Conservation (phyloP, 345 rosid genomes). For the Toxicodendron radicans region DNA sequence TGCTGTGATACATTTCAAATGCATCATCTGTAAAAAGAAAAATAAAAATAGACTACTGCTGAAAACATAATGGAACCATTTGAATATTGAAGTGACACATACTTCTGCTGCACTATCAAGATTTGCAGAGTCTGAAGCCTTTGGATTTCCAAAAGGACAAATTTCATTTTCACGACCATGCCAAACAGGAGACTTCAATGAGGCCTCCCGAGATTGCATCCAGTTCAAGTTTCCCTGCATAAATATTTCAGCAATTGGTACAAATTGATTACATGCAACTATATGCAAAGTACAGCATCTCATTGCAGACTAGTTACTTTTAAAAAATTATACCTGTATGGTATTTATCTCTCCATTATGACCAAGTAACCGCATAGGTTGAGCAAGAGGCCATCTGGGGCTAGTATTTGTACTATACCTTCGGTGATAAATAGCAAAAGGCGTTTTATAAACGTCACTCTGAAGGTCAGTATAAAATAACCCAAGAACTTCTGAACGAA, state of each 20-base stretch:
- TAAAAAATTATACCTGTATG: constrained; percentile 63
- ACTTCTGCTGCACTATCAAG: constrained; percentile 99
- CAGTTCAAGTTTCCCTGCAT: constrained; percentile 95
- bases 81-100: constrained; percentile 28
- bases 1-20: not conserved
- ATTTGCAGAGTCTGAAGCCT: constrained; percentile 96
- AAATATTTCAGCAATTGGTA: constrained; percentile 6
- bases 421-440: constrained; percentile 95
- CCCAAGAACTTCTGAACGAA: constrained; percentile 93
- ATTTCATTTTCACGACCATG: constrained; percentile 92
- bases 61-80: not conserved
- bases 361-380: constrained; percentile 99
- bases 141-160: constrained; percentile 91
- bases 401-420: constrained; percentile 97
- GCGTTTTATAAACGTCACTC: constrained; percentile 66
- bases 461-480: constrained; percentile 84
- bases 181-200: constrained; percentile 93
- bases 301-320: too few relatives aligned
- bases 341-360: constrained; percentile 99
- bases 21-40: not conserved
- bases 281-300: constrained; percentile 1
- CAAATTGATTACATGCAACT: constrained; percentile 9
- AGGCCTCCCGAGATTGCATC: constrained; percentile 98
- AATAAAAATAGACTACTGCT: not conserved
- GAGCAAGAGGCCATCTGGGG: constrained; percentile 99